Evolutionary conservation across 257 asterid species (phyloP).

Genomic region (Solanum piurae): DNA sequence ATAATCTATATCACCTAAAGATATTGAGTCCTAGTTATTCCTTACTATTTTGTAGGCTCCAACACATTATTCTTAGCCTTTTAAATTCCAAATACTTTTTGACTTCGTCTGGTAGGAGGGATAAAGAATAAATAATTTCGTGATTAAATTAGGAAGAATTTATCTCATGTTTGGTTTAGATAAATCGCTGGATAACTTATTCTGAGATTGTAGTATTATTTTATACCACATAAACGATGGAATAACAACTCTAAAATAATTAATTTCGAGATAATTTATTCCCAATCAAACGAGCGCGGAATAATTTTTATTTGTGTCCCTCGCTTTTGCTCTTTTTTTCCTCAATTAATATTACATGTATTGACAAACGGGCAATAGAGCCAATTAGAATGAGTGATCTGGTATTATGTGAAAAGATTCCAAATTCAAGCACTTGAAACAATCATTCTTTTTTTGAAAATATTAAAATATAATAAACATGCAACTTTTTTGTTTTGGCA

Average conservation of each 20-base stretch:
- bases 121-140: too few relatives aligned
- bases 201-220: too few relatives aligned
- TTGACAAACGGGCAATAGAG: background rate
- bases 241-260: too few relatives aligned
- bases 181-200: too few relatives aligned
- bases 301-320: background rate
- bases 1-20: background rate
- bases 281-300: background rate
- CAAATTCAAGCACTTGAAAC: background rate
- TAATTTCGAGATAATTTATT: too few relatives aligned
- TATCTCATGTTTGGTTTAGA: too few relatives aligned
- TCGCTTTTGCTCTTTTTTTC: background rate
- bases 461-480: background rate
- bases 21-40: too few relatives aligned
- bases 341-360: background rate
- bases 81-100: too few relatives aligned
- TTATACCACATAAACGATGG: too few relatives aligned
- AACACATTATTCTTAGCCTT: too few relatives aligned
- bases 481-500: background rate
- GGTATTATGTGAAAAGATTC: background rate
- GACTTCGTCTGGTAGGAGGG: background rate
- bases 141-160: too few relatives aligned
- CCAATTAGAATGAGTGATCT: background rate
- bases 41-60: too few relatives aligned
- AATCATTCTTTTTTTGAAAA: background rate